These are phyloP conservation scores for Termitomyces sp. DNA, from an alignment of 768 basidiomycete genomes.

Conservation along the genomic window DNA sequence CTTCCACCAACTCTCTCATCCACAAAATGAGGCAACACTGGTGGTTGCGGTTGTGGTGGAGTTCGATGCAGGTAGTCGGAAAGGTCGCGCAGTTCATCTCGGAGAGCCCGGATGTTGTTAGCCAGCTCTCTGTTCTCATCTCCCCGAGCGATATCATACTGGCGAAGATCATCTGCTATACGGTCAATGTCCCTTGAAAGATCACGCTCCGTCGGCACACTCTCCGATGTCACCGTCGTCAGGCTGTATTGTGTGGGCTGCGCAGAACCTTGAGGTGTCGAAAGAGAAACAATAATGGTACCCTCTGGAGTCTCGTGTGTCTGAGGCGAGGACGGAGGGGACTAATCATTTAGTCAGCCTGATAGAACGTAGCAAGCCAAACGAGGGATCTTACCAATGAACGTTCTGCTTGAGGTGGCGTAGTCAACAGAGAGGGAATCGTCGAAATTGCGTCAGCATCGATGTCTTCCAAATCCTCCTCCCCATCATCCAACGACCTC, in stretches of 20 bases:
- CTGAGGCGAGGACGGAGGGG: constrained; percentile 10
- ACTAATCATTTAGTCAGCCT: background rate
- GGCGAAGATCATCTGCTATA: constrained; percentile 50
- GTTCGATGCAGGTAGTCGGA: constrained; percentile 44
- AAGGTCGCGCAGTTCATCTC: constrained; percentile 62
- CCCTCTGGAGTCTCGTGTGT: constrained; percentile 32
- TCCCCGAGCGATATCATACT: constrained; percentile 51
- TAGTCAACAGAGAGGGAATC: constrained; percentile 53
- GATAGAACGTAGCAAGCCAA: background rate
- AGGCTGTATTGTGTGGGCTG: constrained; percentile 29
- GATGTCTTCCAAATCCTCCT: constrained; percentile 18
- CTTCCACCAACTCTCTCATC: constrained; percentile 44
- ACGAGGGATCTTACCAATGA: constrained; percentile 10
- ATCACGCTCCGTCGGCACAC: constrained; percentile 46
- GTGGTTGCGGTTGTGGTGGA: constrained; percentile 6
- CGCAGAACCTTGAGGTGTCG: constrained; percentile 34
- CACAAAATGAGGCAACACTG: constrained; percentile 8
- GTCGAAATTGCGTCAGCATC: constrained; percentile 32
- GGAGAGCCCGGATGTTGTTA: constrained; percentile 64
- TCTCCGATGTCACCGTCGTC: constrained; percentile 25
- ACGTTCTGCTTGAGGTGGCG: constrained; percentile 19
- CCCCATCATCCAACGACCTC: constrained; percentile 22
- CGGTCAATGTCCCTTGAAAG: constrained; percentile 41
- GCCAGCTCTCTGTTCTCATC: constrained; percentile 60
- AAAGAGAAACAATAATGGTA: constrained; percentile 31